Conservation (phyloP, 1,139 yeast genomes). For the Arxiozyma heterogenica region DNA sequence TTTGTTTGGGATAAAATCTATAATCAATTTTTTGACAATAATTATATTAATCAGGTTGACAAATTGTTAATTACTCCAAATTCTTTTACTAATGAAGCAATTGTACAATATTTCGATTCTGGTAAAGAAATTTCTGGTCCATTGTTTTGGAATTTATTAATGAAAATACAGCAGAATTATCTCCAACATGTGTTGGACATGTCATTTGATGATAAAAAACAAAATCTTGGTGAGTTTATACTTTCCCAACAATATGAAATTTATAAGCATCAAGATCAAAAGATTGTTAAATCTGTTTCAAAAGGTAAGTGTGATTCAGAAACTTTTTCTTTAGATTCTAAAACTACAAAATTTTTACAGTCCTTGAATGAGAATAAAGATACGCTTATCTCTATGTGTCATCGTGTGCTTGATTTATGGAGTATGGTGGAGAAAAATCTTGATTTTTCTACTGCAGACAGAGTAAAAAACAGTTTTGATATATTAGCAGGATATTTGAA, state of each 20-base stretch:
- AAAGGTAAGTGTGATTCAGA: not conserved
- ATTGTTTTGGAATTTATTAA: conserved; percentile 18
- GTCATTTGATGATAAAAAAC: conserved; percentile 4
- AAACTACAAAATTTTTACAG: not conserved
- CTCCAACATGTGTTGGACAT: conserved; percentile 11
- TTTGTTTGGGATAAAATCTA: conserved; percentile 17
- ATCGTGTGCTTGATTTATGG: conserved; percentile 14
- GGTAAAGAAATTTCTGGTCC: conserved; percentile 24
- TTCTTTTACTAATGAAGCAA: conserved; percentile 23
- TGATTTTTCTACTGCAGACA: conserved; percentile 23
- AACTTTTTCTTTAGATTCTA: not conserved
- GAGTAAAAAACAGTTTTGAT: conserved; percentile 22
- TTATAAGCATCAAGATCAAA: conserved; percentile 8
- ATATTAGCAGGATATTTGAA: conserved; percentile 14
- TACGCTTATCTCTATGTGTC: conserved; percentile 6
- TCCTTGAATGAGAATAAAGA: not conserved
- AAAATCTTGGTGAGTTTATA: conserved; percentile 13
- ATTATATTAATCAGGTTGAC: conserved; percentile 18
- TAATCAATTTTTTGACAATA: conserved; percentile 13
- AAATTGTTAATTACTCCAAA: conserved; percentile 15
- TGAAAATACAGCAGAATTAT: conserved; percentile 20
- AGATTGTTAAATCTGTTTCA: not conserved
- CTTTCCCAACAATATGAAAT: conserved; percentile 14
- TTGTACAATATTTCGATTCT: conserved; percentile 26
- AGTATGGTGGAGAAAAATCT: conserved; percentile 6